Evolutionary conservation across 2,329 filamentous ascomycete species (phyloP).

Genomic region (Calonectria multiphialidica): DNA sequence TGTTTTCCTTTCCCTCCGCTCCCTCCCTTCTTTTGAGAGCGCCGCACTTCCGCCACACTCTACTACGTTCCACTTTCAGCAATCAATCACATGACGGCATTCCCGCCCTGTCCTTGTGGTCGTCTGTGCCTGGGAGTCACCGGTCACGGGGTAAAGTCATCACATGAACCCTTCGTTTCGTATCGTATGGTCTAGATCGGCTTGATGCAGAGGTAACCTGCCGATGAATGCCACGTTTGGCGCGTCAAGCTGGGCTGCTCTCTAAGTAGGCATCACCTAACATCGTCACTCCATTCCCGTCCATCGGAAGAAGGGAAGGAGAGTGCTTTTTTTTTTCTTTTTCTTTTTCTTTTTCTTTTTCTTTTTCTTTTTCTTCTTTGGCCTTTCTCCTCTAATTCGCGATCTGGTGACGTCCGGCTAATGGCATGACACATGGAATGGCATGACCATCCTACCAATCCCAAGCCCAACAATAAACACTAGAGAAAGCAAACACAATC

Average conservation of each 20-base stretch:
- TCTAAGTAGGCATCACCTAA: not conserved
- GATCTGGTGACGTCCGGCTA: constrained; percentile 5
- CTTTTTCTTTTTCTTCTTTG: not conserved
- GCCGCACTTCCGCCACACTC: constrained; percentile 42
- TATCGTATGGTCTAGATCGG: constrained; percentile 7
- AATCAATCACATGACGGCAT: constrained; percentile 41
- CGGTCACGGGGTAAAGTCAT: constrained; percentile 17
- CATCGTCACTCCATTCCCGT: not conserved
- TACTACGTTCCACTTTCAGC: constrained; percentile 21
- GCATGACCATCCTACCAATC: constrained; percentile 31
- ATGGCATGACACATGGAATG: constrained; percentile 41
- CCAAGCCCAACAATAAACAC: not conserved
- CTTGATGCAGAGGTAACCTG: constrained; percentile 20
- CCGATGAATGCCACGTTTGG: constrained; percentile 13
- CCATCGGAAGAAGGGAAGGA: not conserved
- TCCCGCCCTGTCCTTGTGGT: constrained; percentile 4
- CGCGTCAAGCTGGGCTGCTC: constrained; percentile 8
- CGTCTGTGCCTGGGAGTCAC: constrained; percentile 5
- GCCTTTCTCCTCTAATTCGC: not conserved
- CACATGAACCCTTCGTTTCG: constrained; percentile 18
- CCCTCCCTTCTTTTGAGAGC: constrained; percentile 19
- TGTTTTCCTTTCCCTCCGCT: not conserved
- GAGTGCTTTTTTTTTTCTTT: constrained; percentile 2
- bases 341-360: no score
- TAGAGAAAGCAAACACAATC: constrained; percentile 13